Evolutionary conservation across 129 eudicot species (phyloP), one percentile per base, ranked within the genome.

Genomic region (Ambrosia artemisiifolia): DNA sequence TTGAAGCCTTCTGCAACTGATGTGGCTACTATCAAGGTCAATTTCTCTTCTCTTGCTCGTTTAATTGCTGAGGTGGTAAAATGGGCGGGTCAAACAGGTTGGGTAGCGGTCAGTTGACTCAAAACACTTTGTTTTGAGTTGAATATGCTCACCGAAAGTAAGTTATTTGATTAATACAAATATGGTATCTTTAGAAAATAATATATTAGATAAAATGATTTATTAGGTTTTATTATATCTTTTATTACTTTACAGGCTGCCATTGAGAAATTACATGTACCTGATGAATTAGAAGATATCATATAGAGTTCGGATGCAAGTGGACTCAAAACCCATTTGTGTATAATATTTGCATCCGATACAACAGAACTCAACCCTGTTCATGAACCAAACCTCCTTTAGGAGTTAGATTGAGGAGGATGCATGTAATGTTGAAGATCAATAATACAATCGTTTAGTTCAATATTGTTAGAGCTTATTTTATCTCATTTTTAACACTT

Each of bases 21-120:
- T n/a, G n/a, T n/a, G n/a, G n/a, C n/a, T n/a, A n/a, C n/a, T 60
- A 95, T 95, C 43, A 95, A 95, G 99, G 99, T 95, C 19, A 32
- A 38, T 60, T 67, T 66, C 74, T 11, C 4, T 35, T 32, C 28
- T 74, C 42, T 35, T 3, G 43, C 24, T 57, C 18, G 30, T 7
- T 72, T 72, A 16, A 32, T 11, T 57, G 5, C n/a, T n/a, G n/a
- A n/a, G n/a, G n/a, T n/a, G n/a, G n/a, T n/a, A n/a, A n/a, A n/a
- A n/a, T n/a, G n/a, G n/a, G n/a, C n/a, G n/a, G n/a, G n/a, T n/a
- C n/a, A n/a, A n/a, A n/a, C n/a, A n/a, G n/a, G n/a, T n/a, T n/a
- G n/a, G n/a, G n/a, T n/a, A n/a, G n/a, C n/a, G n/a, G n/a, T n/a
- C n/a, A n/a, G n/a, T n/a, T n/a, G n/a, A n/a, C n/a, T n/a, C n/a